These are phyloP conservation scores for Saccharomycopsis sp. DNA, from an alignment of 805 yeast species.

Conservation along the genomic window DNA sequence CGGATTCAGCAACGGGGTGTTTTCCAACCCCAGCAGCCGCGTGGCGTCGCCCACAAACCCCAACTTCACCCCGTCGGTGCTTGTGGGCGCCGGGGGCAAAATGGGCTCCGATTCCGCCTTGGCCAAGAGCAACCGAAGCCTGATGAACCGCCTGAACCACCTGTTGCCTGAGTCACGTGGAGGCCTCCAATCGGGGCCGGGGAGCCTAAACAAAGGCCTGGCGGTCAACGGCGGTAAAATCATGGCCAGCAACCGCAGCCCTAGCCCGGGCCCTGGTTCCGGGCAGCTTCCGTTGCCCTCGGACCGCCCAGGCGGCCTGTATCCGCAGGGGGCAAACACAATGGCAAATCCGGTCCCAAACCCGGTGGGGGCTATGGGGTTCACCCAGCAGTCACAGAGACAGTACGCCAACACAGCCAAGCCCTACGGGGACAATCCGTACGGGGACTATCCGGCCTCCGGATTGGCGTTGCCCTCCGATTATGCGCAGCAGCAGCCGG, in stretches of 20 bases:
- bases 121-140: neutral
- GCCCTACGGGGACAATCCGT: too few species aligned
- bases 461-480: neutral
- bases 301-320: too few species aligned
- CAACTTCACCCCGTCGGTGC: constrained; percentile 29
- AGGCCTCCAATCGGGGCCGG: too few species aligned
- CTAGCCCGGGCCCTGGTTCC: too few species aligned
- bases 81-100: neutral
- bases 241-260: neutral
- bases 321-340: too few species aligned
- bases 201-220: too few species aligned
- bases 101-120: neutral
- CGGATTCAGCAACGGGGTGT: constrained; percentile 27
- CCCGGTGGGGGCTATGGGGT: neutral
- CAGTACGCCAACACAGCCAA: too few species aligned
- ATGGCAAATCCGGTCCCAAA: neutral
- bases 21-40: constrained; percentile 23
- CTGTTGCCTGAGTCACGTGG: neutral
- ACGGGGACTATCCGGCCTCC: neutral
- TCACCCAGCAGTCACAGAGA: neutral
- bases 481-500: constrained; percentile 2
- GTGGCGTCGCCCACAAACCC: constrained; percentile 32
- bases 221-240: neutral
- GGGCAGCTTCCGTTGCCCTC: constrained; percentile 15
- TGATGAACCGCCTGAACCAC: neutral